Percentiles rank a stretch among this genome's conserved stretches.
These are phyloP conservation scores for Selaginella tamariscina DNA, from an alignment of 75 land plant genomes.

Conservation along the genomic window DNA sequence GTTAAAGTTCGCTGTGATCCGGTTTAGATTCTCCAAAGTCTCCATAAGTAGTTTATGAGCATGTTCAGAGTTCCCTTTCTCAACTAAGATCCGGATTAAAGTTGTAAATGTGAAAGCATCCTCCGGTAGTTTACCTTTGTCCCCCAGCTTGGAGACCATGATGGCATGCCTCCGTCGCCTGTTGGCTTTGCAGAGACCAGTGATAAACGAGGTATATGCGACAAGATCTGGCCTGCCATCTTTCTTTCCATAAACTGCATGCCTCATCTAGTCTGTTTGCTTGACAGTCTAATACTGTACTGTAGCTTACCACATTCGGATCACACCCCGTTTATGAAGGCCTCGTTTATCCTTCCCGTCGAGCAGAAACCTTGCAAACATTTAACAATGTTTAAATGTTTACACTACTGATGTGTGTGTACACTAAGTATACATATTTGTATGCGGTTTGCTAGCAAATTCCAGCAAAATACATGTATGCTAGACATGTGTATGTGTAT, in stretches of 20 bases:
- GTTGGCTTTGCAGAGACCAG: constrained; percentile 5
- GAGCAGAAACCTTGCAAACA: too few species aligned
- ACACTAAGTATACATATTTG: neutral
- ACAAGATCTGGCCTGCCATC: neutral
- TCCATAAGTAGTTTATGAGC: neutral
- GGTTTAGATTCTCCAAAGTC: neutral
- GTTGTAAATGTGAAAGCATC: neutral
- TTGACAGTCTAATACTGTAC: neutral
- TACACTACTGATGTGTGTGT: neutral
- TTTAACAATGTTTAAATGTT: too few species aligned
- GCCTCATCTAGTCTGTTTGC: neutral
- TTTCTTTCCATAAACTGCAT: neutral
- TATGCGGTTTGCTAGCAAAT: neutral
- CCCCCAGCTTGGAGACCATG: neutral
- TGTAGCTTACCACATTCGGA: neutral
- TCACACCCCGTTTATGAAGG: neutral
- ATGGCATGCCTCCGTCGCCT: neutral
- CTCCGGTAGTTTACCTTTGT: too few species aligned
- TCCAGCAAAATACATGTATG: neutral
- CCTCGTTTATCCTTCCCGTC: constrained; percentile 3
- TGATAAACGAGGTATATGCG: neutral
- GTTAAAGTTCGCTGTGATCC: neutral
- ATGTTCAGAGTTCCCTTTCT: neutral
- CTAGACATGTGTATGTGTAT: neutral
- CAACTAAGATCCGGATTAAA: neutral